Evolutionary conservation across 805 yeast genomes (phyloP), one percentile per base, ranked within the genome.

Genomic region (Starmerella powellii): DNA sequence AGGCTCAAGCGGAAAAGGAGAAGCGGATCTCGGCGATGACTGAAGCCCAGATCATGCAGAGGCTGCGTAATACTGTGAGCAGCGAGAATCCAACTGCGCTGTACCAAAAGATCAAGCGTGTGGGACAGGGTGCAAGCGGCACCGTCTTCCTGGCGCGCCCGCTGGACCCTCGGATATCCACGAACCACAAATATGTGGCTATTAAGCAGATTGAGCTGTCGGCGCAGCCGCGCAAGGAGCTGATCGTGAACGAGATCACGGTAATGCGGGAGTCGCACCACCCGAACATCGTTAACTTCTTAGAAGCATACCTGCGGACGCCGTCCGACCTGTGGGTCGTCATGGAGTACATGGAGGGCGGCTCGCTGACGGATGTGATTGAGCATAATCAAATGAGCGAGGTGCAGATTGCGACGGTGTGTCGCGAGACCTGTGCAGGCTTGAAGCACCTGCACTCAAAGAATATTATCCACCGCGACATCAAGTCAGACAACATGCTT

Each of bases 261-360:
- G 96, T 91, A 19, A 91, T 91, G 98, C 85, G 85, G 60, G 96
- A 86, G 56, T 79, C 93, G 13, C 87, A 82, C 49, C 97, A 91
- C 63, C 79, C 81, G 47, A 91, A 91, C 59, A 91, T 91, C 62
- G 98, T 91, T 45, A 91, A 88, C 60, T 91, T 84, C 62, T 64
- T 91, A 46, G 97, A 88, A 57, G 85, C 95, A 1, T 93, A 84
- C 56, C 64, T 88, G 48, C 71, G 86, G 41, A 38, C 41, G 15
- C 41, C 44, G 17, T 37, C 34, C 30, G 96, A 91, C 56, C 67
- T 91, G 46, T 88, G 97, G 95, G 98, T 91, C n/a, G 82, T 93
- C 26, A 91, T 91, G 99, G 99, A 91, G 62, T 93, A 78, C 60
- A 91, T 91, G 99, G 96, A 93, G 64, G 98, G 98, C 41, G 99